Evolutionary conservation across 139 green algal species (phyloP).

Genomic region (Chlorella sp.): DNA sequence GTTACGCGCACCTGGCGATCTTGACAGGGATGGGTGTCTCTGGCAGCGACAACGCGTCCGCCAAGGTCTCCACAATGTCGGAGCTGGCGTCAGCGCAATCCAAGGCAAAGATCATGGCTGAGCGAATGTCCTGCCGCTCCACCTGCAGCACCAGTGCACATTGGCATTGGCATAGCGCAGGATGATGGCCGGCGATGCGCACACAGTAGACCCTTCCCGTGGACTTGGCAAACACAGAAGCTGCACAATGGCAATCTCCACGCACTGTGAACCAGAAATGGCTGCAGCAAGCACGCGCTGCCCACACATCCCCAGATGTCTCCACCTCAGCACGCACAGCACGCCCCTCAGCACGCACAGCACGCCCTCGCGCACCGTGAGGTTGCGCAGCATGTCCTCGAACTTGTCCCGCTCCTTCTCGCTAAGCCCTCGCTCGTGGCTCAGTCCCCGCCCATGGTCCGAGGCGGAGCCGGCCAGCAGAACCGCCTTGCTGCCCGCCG

Average conservation of each 20-base stretch:
- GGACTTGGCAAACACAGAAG: too few relatives aligned
- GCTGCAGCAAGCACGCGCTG: too few relatives aligned
- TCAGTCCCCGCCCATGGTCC: too few relatives aligned
- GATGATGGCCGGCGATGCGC: too few relatives aligned
- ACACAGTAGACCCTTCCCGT: too few relatives aligned
- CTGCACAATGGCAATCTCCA: too few relatives aligned
- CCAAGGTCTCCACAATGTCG: slow-evolving; percentile 80
- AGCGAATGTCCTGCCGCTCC: slow-evolving; percentile 37
- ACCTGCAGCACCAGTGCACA: slow-evolving; percentile 25
- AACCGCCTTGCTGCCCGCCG: too few relatives aligned
- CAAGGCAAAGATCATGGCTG: slow-evolving; percentile 90
- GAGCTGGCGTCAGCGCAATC: slow-evolving; percentile 77
- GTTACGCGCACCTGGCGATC: slow-evolving; percentile 23
- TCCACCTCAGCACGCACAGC: background rate
- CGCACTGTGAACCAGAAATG: too few relatives aligned
- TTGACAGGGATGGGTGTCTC: slow-evolving; percentile 85
- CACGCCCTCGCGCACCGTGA: slow-evolving; percentile 46
- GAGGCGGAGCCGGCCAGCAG: too few relatives aligned
- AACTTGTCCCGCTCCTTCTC: slow-evolving; percentile 74
- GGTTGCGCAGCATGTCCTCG: slow-evolving; percentile 77
- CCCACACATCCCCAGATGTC: background rate
- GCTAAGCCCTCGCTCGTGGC: slow-evolving; percentile 34
- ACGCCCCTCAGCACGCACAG: background rate
- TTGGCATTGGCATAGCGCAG: too few relatives aligned
- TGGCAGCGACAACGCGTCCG: slow-evolving; percentile 71